Percentiles rank a stretch among this genome's conserved stretches.
Conservation (phyloP, 805 yeast genomes). For the Tetrapisispora nanseiensis region DNA sequence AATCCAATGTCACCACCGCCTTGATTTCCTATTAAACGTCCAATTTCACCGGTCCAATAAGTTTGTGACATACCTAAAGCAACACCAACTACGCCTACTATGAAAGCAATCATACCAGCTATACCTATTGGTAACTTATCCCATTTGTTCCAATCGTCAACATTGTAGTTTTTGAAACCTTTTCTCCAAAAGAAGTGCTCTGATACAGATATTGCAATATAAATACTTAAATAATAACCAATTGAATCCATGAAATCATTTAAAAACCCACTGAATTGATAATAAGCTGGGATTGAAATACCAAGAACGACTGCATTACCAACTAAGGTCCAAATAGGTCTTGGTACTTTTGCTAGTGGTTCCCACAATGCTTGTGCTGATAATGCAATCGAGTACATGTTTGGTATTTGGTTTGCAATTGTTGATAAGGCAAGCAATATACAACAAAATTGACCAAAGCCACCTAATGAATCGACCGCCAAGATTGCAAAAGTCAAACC, state of each 20-base stretch:
- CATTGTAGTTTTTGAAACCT: constrained; percentile 53
- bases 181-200: constrained; percentile 76
- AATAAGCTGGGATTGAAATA: constrained; percentile 81
- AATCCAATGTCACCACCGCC: constrained; percentile 59
- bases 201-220: constrained; percentile 57
- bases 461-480: constrained; percentile 71
- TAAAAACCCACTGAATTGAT: constrained; percentile 64
- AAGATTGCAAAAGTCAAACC: constrained; percentile 73
- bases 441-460: constrained; percentile 83
- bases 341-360: constrained; percentile 61
- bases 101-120: constrained; percentile 71
- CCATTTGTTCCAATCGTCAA: constrained; percentile 48
- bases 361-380: constrained; percentile 80
- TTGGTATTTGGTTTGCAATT: constrained; percentile 84
- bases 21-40: constrained; percentile 42
- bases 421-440: constrained; percentile 77
- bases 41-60: constrained; percentile 72
- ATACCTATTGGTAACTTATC: constrained; percentile 58
- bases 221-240: constrained; percentile 85
- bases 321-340: constrained; percentile 67
- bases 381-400: constrained; percentile 81
- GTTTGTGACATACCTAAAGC: constrained; percentile 80
- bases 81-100: constrained; percentile 77
- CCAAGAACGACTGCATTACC: constrained; percentile 75
- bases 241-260: constrained; percentile 81